These are phyloP conservation scores for Delonix regia DNA, from an alignment of 306 rosid species.

Conservation along the genomic window DNA sequence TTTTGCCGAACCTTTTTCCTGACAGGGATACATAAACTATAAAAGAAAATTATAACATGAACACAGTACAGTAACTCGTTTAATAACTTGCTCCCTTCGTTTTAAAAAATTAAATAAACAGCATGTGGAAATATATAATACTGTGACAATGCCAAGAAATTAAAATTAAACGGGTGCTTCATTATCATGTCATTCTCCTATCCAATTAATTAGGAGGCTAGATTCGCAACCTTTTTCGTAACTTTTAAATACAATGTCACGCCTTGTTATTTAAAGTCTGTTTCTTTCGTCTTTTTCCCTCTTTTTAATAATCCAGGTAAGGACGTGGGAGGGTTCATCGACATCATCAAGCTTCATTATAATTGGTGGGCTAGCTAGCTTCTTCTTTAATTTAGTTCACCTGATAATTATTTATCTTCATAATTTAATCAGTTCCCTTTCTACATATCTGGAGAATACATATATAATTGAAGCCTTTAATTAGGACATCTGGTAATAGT, in stretches of 20 bases:
- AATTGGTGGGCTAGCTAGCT: not conserved
- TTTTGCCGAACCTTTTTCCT: slow-evolving; percentile 15
- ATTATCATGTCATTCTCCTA: not conserved
- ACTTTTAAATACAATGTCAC: not conserved
- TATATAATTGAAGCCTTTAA: not conserved
- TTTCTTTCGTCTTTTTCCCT: not conserved
- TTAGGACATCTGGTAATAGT: not conserved
- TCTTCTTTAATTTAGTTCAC: not conserved
- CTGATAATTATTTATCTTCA: not conserved
- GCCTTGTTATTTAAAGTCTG: not conserved
- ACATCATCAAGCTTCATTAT: not conserved
- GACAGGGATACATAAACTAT: slow-evolving; percentile 36
- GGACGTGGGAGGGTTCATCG: not conserved
- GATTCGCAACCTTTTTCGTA: not conserved
- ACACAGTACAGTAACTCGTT: not conserved
- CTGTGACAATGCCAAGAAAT: not conserved
- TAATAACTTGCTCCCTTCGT: not conserved
- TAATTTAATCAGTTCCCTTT: not conserved
- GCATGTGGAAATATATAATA: not conserved
- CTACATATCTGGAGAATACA: not conserved
- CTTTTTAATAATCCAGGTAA: not conserved
- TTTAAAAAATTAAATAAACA: not conserved
- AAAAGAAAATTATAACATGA: not conserved
- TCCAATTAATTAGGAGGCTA: not conserved
- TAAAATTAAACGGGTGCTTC: not conserved